Evolutionary conservation across 805 yeast species (phyloP).

Genomic region (Kazachstania taianensis): DNA sequence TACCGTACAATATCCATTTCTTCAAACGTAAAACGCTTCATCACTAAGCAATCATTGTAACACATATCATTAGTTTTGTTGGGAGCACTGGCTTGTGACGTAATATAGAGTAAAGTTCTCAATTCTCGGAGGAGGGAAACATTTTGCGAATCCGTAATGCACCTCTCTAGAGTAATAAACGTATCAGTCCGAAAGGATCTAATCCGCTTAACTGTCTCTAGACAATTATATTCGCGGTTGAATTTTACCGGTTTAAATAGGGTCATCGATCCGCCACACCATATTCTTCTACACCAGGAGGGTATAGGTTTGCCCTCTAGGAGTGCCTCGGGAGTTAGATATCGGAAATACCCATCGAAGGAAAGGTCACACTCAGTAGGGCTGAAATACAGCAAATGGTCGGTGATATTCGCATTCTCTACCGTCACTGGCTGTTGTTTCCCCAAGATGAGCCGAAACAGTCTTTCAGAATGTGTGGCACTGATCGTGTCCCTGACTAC

Average conservation of each 20-base stretch:
- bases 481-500: too few relatives aligned
- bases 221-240: constrained; percentile 36
- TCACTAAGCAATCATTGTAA: too few relatives aligned
- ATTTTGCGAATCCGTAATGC: constrained; percentile 25
- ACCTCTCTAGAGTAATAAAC: constrained; percentile 49
- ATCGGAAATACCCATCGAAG: constrained; percentile 70
- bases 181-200: constrained; percentile 30
- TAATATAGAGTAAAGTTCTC: constrained; percentile 55
- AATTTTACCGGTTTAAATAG: constrained; percentile 31
- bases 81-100: too few relatives aligned
- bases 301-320: constrained; percentile 7
- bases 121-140: constrained; percentile 37
- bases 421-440: too few relatives aligned
- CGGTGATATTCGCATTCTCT: constrained; percentile 14
- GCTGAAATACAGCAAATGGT: constrained; percentile 58
- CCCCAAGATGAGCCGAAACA: too few relatives aligned
- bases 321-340: constrained; percentile 50
- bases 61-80: too few relatives aligned
- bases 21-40: constrained; percentile 27
- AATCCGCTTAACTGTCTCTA: constrained; percentile 41
- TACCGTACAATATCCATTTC: constrained; percentile 41
- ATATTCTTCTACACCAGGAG: constrained; percentile 53
- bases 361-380: constrained; percentile 44
- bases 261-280: constrained; percentile 63
- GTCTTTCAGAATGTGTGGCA: too few relatives aligned